Evolutionary conservation across 495 filamentous ascomycete species (phyloP), one percentile per base, ranked within the genome.

Genomic region (Aspergillus bridgeri): DNA sequence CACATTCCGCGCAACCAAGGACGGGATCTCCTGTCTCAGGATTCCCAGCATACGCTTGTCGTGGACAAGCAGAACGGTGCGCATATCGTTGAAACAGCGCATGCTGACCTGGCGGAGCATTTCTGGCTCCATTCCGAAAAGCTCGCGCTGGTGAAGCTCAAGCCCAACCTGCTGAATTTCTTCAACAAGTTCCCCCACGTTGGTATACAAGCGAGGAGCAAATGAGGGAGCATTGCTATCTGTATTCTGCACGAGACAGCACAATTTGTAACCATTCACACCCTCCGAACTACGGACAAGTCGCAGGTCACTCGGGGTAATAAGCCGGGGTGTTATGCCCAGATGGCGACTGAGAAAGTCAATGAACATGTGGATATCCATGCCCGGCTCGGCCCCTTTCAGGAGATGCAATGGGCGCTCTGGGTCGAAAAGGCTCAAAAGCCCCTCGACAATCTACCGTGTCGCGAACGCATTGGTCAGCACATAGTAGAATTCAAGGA

Each of bases 31-130:
- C 57, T 76, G 66, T 17, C 23, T 61, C 0, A 80, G 48, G 20
- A 80, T 63, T 5, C 75, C 74, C 3, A 80, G 61, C 67, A 80
- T 75, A 3, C 77, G 65, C 60, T 80, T 80, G 52, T 79, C 77
- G 53, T 79, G 77, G 6, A 67, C 63, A 3, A 80, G 65, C 4
- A 75, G 64, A 11, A 80, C 64, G 11, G 70, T 75, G 7, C 75
- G 68, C 43, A 80, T 64, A 51, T 80, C 74, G 33, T 80, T 79
- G 49, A 69, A 70, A 54, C 76, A 75, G 7, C 67, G 57, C 5
- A 64, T 25, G 11, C 62, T 65, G 19, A 78, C 17, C 18, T 75
- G 61, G 0, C 56, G 68, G 6, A 67, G 59, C 47, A 76, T 61
- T n/a, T 77, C 69, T 0, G 52, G 49, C 2, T 29, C 8, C 5